Evolutionary conservation across 2,329 filamentous ascomycete species (phyloP).

Genomic region (Coniochaeta ligniaria): DNA sequence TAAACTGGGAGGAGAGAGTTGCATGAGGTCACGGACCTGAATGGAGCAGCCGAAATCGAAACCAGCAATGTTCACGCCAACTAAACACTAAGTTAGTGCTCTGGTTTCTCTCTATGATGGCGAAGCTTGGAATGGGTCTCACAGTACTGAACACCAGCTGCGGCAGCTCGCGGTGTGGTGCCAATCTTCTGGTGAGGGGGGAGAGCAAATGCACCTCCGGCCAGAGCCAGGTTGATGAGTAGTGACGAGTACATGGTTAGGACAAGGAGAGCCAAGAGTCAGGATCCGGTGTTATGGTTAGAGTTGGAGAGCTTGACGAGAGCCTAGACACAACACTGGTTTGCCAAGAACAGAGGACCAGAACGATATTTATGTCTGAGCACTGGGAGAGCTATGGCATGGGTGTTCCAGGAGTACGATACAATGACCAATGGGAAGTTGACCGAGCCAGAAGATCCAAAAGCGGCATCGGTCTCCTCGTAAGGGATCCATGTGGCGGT

Average conservation of each 20-base stretch:
- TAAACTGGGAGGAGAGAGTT: background rate
- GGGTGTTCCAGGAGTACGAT: background rate
- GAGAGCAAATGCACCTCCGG: background rate
- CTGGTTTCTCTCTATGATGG: background rate
- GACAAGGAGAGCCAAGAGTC: background rate
- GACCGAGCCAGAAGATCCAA: background rate
- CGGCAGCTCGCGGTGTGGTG: background rate
- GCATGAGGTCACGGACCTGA: slow-evolving; percentile 12
- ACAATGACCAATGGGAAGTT: background rate
- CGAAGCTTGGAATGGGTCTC: background rate
- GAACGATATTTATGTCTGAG: background rate
- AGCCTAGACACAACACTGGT: background rate
- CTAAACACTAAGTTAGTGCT: slow-evolving; percentile 2
- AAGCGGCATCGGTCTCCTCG: background rate
- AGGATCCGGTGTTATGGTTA: background rate
- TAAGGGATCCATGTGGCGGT: background rate
- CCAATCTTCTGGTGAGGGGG: background rate
- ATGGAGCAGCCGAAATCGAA: slow-evolving; percentile 40
- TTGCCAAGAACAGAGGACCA: background rate
- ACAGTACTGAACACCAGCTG: background rate
- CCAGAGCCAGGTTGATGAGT: background rate
- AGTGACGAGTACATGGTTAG: background rate
- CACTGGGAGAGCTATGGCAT: background rate
- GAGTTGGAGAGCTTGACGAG: background rate
- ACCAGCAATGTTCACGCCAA: slow-evolving; percentile 35